Evolutionary conservation across 441 rosid species (phyloP), one percentile per base, ranked within the genome.

Genomic region (Populus hybrid): DNA sequence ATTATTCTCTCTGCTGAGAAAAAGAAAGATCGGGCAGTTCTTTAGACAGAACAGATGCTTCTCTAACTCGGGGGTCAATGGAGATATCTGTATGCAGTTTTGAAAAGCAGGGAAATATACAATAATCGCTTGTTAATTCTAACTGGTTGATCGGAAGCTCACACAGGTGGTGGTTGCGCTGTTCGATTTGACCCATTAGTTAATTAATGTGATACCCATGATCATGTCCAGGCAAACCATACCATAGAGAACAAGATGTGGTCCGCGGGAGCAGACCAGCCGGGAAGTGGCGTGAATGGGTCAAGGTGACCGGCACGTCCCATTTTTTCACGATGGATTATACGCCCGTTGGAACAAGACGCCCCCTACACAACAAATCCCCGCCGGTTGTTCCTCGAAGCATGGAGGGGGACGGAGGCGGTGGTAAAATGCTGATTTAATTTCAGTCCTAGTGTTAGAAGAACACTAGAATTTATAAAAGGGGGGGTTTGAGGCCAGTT

Each of bases 321-420:
- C 76, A 87, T 12, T 83, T 59, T 75, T 88, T 86, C 68, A 84
- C 92, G 2, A 89, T 86, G 92, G 95, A 89, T 85, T 90, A 90
- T 81, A 70, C 88, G 59, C 84, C 66, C 3, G 92, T 90, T 38
- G 82, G 79, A 81, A 85, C 87, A 84, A 84, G 91, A 81, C 85
- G 86, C 12, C 95, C 95, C 2, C 86, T 89, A 50, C 95, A 90
- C 71, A 90, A 90, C 90, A 88, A 86, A 70, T 78, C 91, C 63
- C 54, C 84, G 82, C 91, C 90, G 32, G 79, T 77, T 78, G 85
- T 76, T 86, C 92, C 91, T 3, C 87, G 82, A 87, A 84, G 72
- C 80, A 40, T 70, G 79, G 80, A 38, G 1, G 4, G 32, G 21
- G 11, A 16, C 46, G 14, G 73, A 35, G 42, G 23, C 50, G 21